These are phyloP conservation scores for Mucuna pruriens DNA, from an alignment of 306 rosid genomes.

Conservation along the genomic window DNA sequence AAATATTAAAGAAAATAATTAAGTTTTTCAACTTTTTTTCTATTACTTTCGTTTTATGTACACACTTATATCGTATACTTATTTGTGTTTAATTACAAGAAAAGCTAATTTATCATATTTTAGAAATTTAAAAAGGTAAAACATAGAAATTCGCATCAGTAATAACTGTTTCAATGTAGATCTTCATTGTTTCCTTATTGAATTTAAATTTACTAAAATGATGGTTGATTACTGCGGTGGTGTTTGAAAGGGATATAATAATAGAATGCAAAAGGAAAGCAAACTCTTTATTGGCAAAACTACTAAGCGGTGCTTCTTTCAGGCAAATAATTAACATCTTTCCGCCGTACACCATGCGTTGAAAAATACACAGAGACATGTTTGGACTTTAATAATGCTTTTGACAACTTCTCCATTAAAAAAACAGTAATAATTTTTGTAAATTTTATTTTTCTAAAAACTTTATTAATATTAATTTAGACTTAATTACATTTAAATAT, in stretches of 20 bases:
- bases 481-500: no score
- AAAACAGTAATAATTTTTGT: no score
- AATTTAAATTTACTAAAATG: not conserved
- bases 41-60: no score
- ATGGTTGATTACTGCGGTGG: not conserved
- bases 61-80: no score
- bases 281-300: no score
- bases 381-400: not conserved
- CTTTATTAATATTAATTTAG: no score
- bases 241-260: not conserved
- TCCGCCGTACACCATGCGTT: not conserved
- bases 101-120: not conserved
- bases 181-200: not conserved
- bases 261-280: not conserved
- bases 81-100: not conserved
- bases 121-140: not conserved
- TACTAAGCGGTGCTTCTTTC: no score
- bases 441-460: no score
- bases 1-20: no score
- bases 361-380: not conserved
- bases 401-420: no score
- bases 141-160: not conserved
- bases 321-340: not conserved
- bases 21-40: no score
- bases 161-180: no score